Base-by-base conservation (phyloP, 495 filamentous ascomycete species). In the Penicillium paradoxum region DNA sequence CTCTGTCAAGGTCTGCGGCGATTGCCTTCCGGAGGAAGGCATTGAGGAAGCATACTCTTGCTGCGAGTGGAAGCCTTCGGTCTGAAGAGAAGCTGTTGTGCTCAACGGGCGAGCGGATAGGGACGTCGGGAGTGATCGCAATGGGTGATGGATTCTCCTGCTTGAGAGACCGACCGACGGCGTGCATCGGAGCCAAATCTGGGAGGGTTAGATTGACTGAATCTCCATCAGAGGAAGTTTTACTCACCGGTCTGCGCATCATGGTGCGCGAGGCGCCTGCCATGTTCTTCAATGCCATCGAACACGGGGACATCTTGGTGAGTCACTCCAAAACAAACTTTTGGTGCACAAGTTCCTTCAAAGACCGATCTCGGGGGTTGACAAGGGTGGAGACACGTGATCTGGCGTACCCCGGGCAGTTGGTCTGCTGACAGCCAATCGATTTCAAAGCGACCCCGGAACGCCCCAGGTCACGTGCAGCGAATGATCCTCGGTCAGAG, bases 1-100 rank as follows among this genome's bases (percentile, higher is more conserved):
- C 71, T 96, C 90, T 17, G 90, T 95, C 27, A 95, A 70, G 45
- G 90, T 96, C 68, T 96, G 92, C 0, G 45, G n/a, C 19, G 32
- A 21, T 6, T 19, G 19, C 8, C 2, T 37, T 29, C 37, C 45
- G 19, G 32, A 15, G 44, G 25, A n/a, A 46, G 45, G 45, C 1
- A 17, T 27, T 25, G 45, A 48, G 14, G 43, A 32, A 5, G 45
- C 45, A 37, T 37, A 22, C 15, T 37, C 45, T 10, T 17, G 32
- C 32, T 48, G 45, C n/a, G 45, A 48, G 14, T 22, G 45, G 21
- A 48, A 48, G 11, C 32, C 45, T 6, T 48, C 45, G 14, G 6
- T 8, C 32, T 17, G 32, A 3, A 6, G 2, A 19, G 5, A 15
- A 13, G 45, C 21, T 6, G 32, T 48, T 19, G 45, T 25, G 32